Evolutionary conservation across 139 green algal genomes (phyloP).

Genomic region (Chlamydomonas applanata): DNA sequence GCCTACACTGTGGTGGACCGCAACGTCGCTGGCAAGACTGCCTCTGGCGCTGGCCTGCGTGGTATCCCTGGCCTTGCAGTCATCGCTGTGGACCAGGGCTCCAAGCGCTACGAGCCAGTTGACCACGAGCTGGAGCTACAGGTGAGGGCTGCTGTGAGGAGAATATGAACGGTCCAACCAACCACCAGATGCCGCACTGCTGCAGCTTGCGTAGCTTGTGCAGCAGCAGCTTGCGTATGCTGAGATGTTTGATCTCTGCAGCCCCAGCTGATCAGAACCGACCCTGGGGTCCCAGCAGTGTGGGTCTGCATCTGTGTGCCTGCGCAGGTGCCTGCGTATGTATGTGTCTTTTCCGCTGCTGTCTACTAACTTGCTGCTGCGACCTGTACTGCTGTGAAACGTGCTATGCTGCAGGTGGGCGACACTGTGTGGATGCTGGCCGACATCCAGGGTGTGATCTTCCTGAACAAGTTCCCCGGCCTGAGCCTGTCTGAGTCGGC

Average conservation of each 20-base stretch:
- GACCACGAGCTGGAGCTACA: conserved; percentile 25
- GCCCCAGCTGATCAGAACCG: too few relatives aligned
- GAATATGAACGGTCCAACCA: too few relatives aligned
- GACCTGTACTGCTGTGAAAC: too few relatives aligned
- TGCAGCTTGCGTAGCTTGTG: too few relatives aligned
- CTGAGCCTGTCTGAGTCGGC: conserved; percentile 24
- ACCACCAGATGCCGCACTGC: too few relatives aligned
- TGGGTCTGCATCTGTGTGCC: too few relatives aligned
- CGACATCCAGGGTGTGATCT: conserved; percentile 21
- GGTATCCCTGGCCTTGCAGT: conserved; percentile 27
- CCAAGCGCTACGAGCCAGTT: not conserved
- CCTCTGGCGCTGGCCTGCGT: conserved; percentile 15
- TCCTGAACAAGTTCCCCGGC: conserved; percentile 26
- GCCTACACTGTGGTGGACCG: conserved; percentile 12
- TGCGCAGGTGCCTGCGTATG: too few relatives aligned
- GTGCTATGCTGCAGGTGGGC: conserved; percentile 54
- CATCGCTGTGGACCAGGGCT: conserved; percentile 2
- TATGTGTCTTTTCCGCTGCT: too few relatives aligned
- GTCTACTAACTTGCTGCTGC: too few relatives aligned
- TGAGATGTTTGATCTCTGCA: too few relatives aligned
- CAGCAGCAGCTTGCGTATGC: too few relatives aligned
- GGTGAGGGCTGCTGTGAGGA: not conserved
- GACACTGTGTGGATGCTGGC: conserved; percentile 73
- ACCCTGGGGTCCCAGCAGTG: too few relatives aligned
- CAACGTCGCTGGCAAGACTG: conserved; percentile 20